A percentile compares a stretch with the other conserved stretches of the same genome.
Evolutionary conservation across 345 rosid genomes (phyloP).

Genomic region (Acer saccharum): DNA sequence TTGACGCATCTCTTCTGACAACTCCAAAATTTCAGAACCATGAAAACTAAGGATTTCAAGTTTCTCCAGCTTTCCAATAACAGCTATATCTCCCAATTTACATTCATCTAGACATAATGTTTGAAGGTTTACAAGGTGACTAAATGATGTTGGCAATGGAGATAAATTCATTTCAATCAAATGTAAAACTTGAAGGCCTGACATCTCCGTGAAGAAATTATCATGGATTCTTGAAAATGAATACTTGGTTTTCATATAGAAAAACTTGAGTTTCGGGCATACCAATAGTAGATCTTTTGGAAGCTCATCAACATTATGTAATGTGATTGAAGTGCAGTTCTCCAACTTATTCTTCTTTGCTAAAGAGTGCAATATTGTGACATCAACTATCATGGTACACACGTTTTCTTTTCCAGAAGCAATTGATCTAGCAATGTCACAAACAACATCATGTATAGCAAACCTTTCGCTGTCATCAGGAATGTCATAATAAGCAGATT

Average conservation of each 20-base stretch:
- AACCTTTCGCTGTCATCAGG: neutral
- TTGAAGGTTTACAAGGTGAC: too few species aligned
- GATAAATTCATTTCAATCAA: too few species aligned
- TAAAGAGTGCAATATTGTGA: neutral
- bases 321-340: too few species aligned
- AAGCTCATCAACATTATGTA: neutral
- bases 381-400: neutral
- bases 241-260: accelerated
- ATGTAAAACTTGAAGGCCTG: neutral
- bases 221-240: neutral
- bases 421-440: conserved; percentile 19
- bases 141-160: too few species aligned
- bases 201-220: conserved; percentile 12
- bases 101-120: too few species aligned
- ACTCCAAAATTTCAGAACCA: too few species aligned
- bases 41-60: neutral
- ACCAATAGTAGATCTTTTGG: neutral
- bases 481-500: neutral
- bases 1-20: neutral
- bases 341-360: too few species aligned
- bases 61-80: conserved; percentile 11
- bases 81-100: neutral
- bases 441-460: conserved; percentile 21
- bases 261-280: neutral
- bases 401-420: neutral